A percentile compares a stretch with the other conserved stretches of the same genome.
Conservation (phyloP, 2,329 filamentous ascomycete genomes). For the Trichothecium sympodiale region DNA sequence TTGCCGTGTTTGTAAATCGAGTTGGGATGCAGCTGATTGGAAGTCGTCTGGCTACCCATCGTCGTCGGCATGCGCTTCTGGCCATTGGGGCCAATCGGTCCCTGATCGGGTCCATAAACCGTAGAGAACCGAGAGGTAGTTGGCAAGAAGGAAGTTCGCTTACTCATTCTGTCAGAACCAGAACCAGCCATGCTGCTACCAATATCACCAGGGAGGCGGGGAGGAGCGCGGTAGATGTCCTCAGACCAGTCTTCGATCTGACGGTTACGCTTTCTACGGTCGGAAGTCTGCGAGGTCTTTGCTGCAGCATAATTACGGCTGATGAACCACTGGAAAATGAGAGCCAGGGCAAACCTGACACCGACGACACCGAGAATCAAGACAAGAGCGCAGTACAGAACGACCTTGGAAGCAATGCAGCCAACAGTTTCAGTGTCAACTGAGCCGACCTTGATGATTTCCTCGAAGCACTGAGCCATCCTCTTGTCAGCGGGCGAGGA, state of each 20-base stretch:
- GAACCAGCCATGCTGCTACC: conserved; percentile 51
- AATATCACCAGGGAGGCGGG: conserved; percentile 66
- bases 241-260: conserved; percentile 98
- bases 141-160: conserved; percentile 80
- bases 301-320: conserved; percentile 72
- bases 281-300: conserved; percentile 73
- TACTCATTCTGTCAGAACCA: conserved; percentile 62
- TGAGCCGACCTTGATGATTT: conserved; percentile 92
- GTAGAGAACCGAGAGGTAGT: conserved; percentile 92
- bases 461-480: conserved; percentile 74
- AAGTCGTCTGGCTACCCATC: conserved; percentile 83
- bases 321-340: conserved; percentile 95
- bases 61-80: conserved; percentile 62
- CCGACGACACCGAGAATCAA: conserved; percentile 86
- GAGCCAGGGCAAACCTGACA: conserved; percentile 76
- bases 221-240: conserved; percentile 88
- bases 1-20: conserved; percentile 61
- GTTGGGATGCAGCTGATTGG: conserved; percentile 58
- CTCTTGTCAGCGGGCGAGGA: conserved; percentile 60
- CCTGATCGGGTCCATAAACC: conserved; percentile 68
- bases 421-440: conserved; percentile 94
- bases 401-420: conserved; percentile 94
- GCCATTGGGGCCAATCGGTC: conserved; percentile 17
- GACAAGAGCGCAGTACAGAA: conserved; percentile 83
- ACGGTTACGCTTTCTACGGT: conserved; percentile 73